Evolutionary conservation across 2,329 filamentous ascomycete species (phyloP).

Genomic region (Chaetomium globosum): DNA sequence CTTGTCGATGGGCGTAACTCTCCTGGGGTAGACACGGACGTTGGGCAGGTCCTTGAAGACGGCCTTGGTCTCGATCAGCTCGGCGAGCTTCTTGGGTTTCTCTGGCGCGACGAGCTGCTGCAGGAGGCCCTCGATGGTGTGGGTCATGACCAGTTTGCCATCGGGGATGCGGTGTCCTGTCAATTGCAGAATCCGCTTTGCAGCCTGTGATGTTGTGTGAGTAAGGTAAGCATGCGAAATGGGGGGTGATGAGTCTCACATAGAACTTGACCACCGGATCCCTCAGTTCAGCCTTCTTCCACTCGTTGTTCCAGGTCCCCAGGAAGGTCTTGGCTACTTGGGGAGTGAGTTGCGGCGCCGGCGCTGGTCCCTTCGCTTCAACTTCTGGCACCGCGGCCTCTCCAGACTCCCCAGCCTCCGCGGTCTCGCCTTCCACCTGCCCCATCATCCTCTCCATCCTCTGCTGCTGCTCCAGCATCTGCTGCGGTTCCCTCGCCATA

Average conservation of each 20-base stretch:
- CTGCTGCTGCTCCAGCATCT: background rate
- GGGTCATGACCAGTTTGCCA: constrained; percentile 60
- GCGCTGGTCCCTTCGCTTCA: constrained; percentile 6
- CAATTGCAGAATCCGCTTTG: constrained; percentile 79
- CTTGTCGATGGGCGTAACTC: constrained; percentile 63
- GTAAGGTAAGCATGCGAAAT: background rate
- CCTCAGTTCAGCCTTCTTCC: constrained; percentile 60
- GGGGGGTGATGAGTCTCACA: constrained; percentile 51
- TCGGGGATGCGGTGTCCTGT: constrained; percentile 79
- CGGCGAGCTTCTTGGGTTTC: constrained; percentile 64
- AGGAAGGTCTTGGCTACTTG: constrained; percentile 50
- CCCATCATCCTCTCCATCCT: constrained; percentile 20
- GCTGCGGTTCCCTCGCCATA: constrained; percentile 10
- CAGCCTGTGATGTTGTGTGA: constrained; percentile 58
- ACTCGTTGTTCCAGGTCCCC: constrained; percentile 56
- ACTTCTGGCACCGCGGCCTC: constrained; percentile 26
- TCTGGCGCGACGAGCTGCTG: constrained; percentile 56
- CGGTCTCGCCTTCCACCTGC: constrained; percentile 21
- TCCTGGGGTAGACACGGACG: constrained; percentile 65
- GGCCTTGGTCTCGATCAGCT: constrained; percentile 55
- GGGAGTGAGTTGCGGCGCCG: constrained; percentile 33
- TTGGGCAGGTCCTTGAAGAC: constrained; percentile 64
- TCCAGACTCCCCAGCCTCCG: constrained; percentile 23
- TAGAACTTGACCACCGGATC: constrained; percentile 70
- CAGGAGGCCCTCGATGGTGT: constrained; percentile 59